Evolutionary conservation across 345 rosid genomes (phyloP), one percentile per base, ranked within the genome.

Genomic region (Dovyalis caffra): DNA sequence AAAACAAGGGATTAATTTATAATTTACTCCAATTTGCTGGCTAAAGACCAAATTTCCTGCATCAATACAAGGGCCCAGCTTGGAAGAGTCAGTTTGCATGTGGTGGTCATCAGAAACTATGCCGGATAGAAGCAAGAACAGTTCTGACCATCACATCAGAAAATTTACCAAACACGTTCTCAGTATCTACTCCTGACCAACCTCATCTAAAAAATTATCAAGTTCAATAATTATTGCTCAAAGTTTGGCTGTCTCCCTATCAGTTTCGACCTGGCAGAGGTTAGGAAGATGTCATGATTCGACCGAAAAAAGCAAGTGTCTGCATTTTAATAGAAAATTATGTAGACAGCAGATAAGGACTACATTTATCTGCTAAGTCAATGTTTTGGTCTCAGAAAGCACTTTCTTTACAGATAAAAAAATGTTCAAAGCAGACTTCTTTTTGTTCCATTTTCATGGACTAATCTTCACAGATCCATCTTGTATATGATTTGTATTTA

Each of bases 401-500:
- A n/a, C n/a, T n/a, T n/a, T n/a, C 60, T 56, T 56, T 1, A n/a
- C n/a, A 9, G 60, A 56, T n/a, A 0, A n/a, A 56, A 56, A 56
- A 56, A 2, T n/a, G 60, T 53, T 56, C 12, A 10, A n/a, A 56
- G 25, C 2, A 56, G 25, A 23, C 1, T 53, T n/a, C 45, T 8
- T 10, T 56, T 1, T 3, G 60, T 21, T 56, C 14, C 10, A 56
- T 56, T 56, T 8, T 23, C 60, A n/a, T n/a, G 60, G 60, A 53
- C 26, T n/a, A 8, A 56, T n/a, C 60, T 56, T 56, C 77, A 33
- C 72, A 69, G 49, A 69, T 65, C 69, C 79, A 68, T 66, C 79
- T 74, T 65, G 81, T 71, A 64, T 72, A 40, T 77, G 63, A 64
- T 38, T 70, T n/a, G 76, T 86, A 79, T 83, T 53, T 84, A 86